phyloP scores from a whole-genome alignment of 257 asterid genomes.

The Nicotiana undulata region DNA sequence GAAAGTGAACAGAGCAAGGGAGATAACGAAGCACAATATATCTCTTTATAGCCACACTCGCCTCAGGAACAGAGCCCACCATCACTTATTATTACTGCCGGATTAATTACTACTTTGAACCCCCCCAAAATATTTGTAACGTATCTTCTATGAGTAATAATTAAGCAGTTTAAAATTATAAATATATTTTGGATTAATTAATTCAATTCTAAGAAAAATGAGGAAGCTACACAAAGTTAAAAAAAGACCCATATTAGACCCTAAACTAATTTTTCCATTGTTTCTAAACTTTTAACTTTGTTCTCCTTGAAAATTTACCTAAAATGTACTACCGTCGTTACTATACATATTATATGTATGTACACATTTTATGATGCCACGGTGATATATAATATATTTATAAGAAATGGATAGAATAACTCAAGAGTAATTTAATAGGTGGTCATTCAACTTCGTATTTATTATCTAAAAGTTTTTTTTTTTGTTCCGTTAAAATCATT shows the following conservation, averaged over 20 bases:
- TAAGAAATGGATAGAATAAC: too few relatives aligned
- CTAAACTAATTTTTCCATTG: too few relatives aligned
- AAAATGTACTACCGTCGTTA: neutral
- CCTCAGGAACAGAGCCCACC: neutral
- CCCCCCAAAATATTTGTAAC: neutral
- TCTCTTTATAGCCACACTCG: conserved; percentile 10
- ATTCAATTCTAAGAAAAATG: neutral
- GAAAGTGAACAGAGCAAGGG: neutral
- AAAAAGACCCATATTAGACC: too few relatives aligned
- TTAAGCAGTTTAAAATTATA: neutral
- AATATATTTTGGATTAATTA: neutral
- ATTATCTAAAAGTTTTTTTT: too few relatives aligned
- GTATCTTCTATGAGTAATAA: neutral
- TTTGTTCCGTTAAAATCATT: too few relatives aligned
- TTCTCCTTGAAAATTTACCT: neutral
- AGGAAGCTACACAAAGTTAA: too few relatives aligned
- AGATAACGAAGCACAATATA: neutral
- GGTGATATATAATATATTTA: too few relatives aligned
- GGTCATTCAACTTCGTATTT: too few relatives aligned
- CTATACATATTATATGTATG: too few relatives aligned
- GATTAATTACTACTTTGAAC: neutral
- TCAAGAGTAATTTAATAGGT: too few relatives aligned
- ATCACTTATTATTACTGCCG: neutral
- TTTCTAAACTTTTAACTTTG: neutral
- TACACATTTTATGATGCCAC: too few relatives aligned